Evolutionary conservation across 805 yeast species (phyloP), one percentile per base, ranked within the genome.

Genomic region (Candida sakaeoensis): DNA sequence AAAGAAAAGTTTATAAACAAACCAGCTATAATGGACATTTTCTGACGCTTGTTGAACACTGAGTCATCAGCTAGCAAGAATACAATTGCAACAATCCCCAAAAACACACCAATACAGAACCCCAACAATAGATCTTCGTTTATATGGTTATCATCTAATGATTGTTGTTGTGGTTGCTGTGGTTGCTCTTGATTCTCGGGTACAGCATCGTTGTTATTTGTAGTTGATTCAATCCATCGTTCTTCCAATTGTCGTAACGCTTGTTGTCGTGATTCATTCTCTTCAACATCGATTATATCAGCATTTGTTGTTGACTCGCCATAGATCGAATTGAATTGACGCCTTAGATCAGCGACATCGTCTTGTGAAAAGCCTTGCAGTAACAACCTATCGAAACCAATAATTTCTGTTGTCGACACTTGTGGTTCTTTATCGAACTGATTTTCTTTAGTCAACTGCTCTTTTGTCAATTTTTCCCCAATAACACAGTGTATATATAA

Each of bases 211-310:
- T 70, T 72, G 39, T 72, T 72, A 41, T 73, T 73, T 4, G 77
- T 85, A 1, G 88, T 83, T 35, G 82, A 79, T 48, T 88, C 93
- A 45, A 88, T 84, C 95, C 96, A 89, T 41, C 86, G 70, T 49
- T 88, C 96, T 55, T 88, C 96, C 42, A 87, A 58, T 47, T 81
- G 82, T 37, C 87, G 57, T 2, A 81, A 59, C 42, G 74, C 38
- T 24, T 54, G 49, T 39, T 56, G 62, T 13, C 64, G 43, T 21
- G 44, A 42, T 39, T 68, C 85, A 15, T 71, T 75, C 36, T 62
- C 72, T 26, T 70, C 70, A 18, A 62, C 33, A 55, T 70, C 72
- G 24, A 51, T 50, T 10, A 66, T 67, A 16, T 56, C 61, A 8
- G 21, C 27, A 5, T 15, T 25, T 6, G 18, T 18, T 13, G 14